phyloP scores from a whole-genome alignment of 345 rosid species.

The Gossypium australe region DNA sequence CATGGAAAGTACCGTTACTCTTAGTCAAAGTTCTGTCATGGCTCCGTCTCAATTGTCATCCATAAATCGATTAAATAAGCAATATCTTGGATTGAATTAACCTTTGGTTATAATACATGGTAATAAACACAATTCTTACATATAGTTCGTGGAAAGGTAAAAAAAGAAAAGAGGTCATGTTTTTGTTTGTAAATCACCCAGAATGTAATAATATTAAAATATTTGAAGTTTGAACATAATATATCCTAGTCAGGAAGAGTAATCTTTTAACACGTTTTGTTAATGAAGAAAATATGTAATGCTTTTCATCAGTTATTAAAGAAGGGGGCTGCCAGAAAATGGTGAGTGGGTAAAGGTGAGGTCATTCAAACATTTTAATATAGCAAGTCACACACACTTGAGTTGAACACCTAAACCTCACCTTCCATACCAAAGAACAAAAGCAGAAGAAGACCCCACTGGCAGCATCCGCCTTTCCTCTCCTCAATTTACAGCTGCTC shows the following conservation, averaged over 20 bases:
- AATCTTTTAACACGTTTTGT: background rate
- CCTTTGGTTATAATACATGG: no score
- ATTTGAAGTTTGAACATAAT: no score
- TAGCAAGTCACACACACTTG: background rate
- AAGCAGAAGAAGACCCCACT: background rate
- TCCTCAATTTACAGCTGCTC: background rate
- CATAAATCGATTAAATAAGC: no score
- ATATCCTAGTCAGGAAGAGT: background rate
- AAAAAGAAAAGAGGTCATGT: no score
- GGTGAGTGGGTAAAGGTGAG: background rate
- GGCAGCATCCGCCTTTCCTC: conserved; percentile 11
- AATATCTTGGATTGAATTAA: no score
- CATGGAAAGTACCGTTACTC: background rate
- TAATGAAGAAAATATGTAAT: background rate
- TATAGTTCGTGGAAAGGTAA: no score
- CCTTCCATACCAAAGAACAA: background rate
- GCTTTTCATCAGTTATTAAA: background rate
- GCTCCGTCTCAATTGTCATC: no score
- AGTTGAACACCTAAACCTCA: background rate
- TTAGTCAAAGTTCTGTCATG: background rate
- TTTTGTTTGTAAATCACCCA: no score
- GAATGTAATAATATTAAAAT: no score
- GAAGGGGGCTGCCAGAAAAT: background rate
- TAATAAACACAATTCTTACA: no score
- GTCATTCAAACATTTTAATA: background rate